phyloP scores from a whole-genome alignment of 192 early-diverging fungal species.

The Coemansia sp. region DNA sequence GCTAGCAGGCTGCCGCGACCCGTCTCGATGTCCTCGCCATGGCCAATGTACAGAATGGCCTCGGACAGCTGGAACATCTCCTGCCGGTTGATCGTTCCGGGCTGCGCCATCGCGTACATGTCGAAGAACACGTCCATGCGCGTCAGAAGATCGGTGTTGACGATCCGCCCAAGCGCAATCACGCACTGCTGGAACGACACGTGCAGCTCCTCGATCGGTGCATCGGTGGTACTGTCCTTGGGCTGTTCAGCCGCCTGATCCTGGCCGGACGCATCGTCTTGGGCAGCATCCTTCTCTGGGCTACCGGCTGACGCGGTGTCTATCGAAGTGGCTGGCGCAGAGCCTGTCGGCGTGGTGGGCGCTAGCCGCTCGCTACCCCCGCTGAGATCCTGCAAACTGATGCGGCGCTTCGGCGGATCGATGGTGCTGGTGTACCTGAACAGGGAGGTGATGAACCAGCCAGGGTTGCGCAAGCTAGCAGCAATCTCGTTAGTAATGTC shows the following conservation, averaged over 20 bases:
- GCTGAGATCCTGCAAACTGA: slow-evolving; percentile 6
- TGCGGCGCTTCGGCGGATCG: slow-evolving; percentile 35
- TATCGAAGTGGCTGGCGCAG: slow-evolving; percentile 10
- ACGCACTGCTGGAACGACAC: slow-evolving; percentile 80
- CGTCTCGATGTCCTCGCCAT: slow-evolving; percentile 39
- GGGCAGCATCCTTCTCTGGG: neutral
- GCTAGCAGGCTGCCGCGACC: slow-evolving; percentile 7
- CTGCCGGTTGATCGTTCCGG: slow-evolving; percentile 66
- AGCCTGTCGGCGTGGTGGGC: neutral
- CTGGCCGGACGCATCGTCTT: neutral
- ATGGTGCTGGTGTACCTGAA: slow-evolving; percentile 41
- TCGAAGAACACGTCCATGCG: slow-evolving; percentile 81
- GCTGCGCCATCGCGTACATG: slow-evolving; percentile 70
- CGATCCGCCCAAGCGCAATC: slow-evolving; percentile 70
- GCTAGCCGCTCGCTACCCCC: slow-evolving; percentile 11
- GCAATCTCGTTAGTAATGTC: slow-evolving; percentile 33
- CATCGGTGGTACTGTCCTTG: neutral
- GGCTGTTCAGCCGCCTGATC: neutral
- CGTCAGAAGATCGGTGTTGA: slow-evolving; percentile 75
- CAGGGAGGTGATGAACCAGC: slow-evolving; percentile 51
- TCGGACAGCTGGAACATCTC: slow-evolving; percentile 86
- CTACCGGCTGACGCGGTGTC: slow-evolving; percentile 30
- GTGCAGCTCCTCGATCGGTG: slow-evolving; percentile 31
- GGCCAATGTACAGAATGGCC: slow-evolving; percentile 74
- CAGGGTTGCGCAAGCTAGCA: slow-evolving; percentile 44